These are phyloP conservation scores for Lagenaria siceraria DNA, from an alignment of 306 rosid genomes.

Conservation along the genomic window DNA sequence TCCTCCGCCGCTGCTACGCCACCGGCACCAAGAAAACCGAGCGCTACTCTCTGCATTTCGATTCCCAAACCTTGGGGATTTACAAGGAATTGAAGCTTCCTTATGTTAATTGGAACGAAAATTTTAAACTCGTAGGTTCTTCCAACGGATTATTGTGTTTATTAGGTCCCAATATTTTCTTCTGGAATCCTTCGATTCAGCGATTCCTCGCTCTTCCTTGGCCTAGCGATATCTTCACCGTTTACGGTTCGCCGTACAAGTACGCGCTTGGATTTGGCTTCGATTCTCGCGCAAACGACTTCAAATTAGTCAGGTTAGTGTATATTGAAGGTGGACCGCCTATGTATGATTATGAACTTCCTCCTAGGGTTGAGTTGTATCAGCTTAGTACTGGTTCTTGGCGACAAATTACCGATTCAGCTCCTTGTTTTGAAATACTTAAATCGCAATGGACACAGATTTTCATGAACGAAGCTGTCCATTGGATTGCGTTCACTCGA, in stretches of 20 bases:
- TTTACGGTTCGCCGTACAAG: slow-evolving; percentile 2
- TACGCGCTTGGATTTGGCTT: slow-evolving; percentile 13
- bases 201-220: slow-evolving; percentile 7
- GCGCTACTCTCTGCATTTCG: slow-evolving; percentile 15
- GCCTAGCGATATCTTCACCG: slow-evolving; percentile 5
- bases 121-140: slow-evolving; percentile 6
- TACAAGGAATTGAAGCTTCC: slow-evolving; percentile 9
- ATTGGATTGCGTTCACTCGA: slow-evolving; percentile 7
- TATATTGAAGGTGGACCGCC: neutral
- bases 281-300: slow-evolving; percentile 7
- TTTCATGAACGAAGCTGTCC: neutral
- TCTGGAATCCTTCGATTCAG: slow-evolving; percentile 15
- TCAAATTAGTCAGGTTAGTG: slow-evolving; percentile 7
- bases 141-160: slow-evolving; percentile 12
- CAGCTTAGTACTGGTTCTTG: slow-evolving; percentile 8
- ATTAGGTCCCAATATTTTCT: neutral
- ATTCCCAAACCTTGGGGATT: neutral
- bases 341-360: neutral
- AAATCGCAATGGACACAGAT: slow-evolving; percentile 11
- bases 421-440: slow-evolving; percentile 3
- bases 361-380: slow-evolving; percentile 1
- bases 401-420: neutral
- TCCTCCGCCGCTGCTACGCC: neutral
- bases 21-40: neutral
- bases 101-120: neutral